Evolutionary conservation across 192 early-diverging fungal genomes (phyloP), one percentile per base, ranked within the genome.

Genomic region (Podila epicladia): DNA sequence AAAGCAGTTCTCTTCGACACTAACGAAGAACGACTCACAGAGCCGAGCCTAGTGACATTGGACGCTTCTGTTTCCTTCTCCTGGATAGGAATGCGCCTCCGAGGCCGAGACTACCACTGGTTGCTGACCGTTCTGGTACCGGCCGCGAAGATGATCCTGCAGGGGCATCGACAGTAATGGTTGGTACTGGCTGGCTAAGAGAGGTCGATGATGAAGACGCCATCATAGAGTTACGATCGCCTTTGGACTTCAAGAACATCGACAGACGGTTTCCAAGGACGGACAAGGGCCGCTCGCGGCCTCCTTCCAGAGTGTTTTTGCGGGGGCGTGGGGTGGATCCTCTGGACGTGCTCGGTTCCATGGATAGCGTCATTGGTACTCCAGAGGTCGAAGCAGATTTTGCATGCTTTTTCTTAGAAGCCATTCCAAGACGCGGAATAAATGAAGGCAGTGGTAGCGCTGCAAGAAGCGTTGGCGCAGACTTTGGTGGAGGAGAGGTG

Each of bases 401-500:
- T 3, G n/a, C 53, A 55, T 55, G 53, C 17, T 17, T 12, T 26
- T 55, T 55, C 53, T 55, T 26, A 4, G 53, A 55, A 55, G 20
- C 9, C 26, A 11, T 55, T 55, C n/a, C 59, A 20, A 9, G 29
- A 9, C 9, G 41, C 33, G 26, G 8, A 31, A 61, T 61, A 8
- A 31, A 61, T 15, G 17, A 5, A 61, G 31, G 59, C 20, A 19
- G 59, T 17, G 28, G 71, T 9, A 20, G 37, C 51, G 45, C 5
- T 28, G 65, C 29, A 9, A 50, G 13, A 2, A 37, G 35, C 35
- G 60, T 5, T 62, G 45, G 17, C n/a, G 15, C 38, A 64, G 58
- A 73, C 58, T 65, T 35, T 20, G 64, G 55, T 22, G 69, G 67
- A 35, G 91, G 91, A 12, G 91, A 84, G 1, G 91, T 92, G 4